Conservation (phyloP, 495 filamentous ascomycete genomes). For the Aspergillus asperescens region DNA sequence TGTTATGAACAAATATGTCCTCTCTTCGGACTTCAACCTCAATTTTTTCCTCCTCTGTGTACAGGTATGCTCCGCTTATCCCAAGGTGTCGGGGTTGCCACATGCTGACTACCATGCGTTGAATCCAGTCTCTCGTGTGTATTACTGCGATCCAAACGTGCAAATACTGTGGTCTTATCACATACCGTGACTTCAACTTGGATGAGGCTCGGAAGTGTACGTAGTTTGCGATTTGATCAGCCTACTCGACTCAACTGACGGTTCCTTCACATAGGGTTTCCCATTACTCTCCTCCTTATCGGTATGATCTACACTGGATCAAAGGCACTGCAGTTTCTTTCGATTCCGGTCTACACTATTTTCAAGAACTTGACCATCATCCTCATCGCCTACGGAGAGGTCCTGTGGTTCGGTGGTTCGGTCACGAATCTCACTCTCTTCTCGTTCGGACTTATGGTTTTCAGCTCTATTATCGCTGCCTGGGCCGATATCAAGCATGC, state of each 20-base stretch:
- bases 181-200: slow-evolving; percentile 81
- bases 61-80: slow-evolving; percentile 57
- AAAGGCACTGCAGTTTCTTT: slow-evolving; percentile 94
- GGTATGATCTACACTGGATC: slow-evolving; percentile 99
- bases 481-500: slow-evolving; percentile 98
- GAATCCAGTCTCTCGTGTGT: slow-evolving; percentile 79
- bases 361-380: slow-evolving; percentile 99
- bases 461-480: slow-evolving; percentile 89
- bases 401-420: slow-evolving; percentile 96
- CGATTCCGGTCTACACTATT: slow-evolving; percentile 98
- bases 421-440: slow-evolving; percentile 84
- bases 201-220: slow-evolving; percentile 90
- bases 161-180: slow-evolving; percentile 80
- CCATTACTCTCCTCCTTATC: slow-evolving; percentile 91
- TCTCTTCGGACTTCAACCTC: slow-evolving; percentile 86
- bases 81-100: not conserved
- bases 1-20: slow-evolving; percentile 96
- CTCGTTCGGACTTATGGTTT: slow-evolving; percentile 96
- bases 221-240: slow-evolving; percentile 21
- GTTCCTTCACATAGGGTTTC: slow-evolving; percentile 66
- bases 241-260: slow-evolving; percentile 18
- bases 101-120: slow-evolving; percentile 13
- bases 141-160: slow-evolving; percentile 78
- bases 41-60: slow-evolving; percentile 92
- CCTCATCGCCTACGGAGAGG: slow-evolving; percentile 96